Base-by-base conservation (phyloP, 2,329 filamentous ascomycete species). In the Colletotrichum melonis region DNA sequence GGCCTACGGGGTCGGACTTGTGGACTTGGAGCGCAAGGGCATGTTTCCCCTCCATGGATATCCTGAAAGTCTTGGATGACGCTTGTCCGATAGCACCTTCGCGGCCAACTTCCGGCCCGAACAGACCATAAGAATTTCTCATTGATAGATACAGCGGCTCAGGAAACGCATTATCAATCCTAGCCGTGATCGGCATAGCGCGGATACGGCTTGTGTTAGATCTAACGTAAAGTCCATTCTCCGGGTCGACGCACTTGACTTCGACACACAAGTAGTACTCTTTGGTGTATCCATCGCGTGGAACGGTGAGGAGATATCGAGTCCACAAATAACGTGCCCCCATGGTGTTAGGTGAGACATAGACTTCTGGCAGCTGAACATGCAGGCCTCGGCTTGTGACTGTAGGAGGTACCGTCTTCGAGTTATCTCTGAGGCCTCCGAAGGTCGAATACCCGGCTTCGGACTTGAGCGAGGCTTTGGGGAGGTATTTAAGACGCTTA, bases 341-440 rank as follows among this genome's bases (percentile, higher is more conserved):
- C 1, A 19, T 46, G 3, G 38, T 19, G 16, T 46, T 46, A 16
- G 38, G 14, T 16, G 38, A 46, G 38, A 46, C 14, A 9, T 28
- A 16, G 16, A 57, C 3, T 14, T 28, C 32, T 11, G 46, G 63
- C 28, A 65, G 30, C 58, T 14, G 58, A 46, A 24, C 35, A 24
- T 28, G 46, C 19, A 65, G 26, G 5, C 46, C 63, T 14, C 63
- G 46, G 19, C 63, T 65, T 32, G 63, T 65, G 28, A 65, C 54
- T n/a, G 46, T 35, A 6, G 46, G 63, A 9, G 63, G 63, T 9
- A 55, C 63, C 30, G 38, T 7, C 16, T 38, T n/a, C n/a, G 22
- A 14, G 11, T 4, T 11, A 3, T 6, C 32, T 35, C 30, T 14
- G 0, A 19, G 14, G 38, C 7, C 14, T 46, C 38, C 38, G 14